Evolutionary conservation across 768 basidiomycete species (phyloP), one percentile per base, ranked within the genome.

Genomic region (Tremella mesenterica): DNA sequence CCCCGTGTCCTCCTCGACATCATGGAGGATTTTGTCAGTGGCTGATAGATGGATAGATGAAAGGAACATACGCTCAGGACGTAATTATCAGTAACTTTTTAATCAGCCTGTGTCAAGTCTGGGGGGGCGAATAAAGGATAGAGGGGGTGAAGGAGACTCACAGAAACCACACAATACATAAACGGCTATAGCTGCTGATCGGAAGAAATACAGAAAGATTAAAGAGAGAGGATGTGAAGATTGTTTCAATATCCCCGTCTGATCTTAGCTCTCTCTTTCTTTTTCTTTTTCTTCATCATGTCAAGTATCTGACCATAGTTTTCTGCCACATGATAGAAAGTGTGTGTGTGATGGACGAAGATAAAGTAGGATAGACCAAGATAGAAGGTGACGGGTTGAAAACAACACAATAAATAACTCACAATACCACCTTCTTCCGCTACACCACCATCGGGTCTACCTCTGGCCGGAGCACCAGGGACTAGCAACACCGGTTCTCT

Each of bases 191-290:
- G 95, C 93, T 5, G 84, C 79, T 56, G 82, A 80, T 43, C 91
- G 81, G 77, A 99, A 95, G 69, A 89, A 74, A 73, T 84, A 97
- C 38, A 97, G 79, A 72, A 84, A 88, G 67, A 91, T 81, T n/a
- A 99, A 79, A 13, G 84, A 83, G 39, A 85, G 63, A 2, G 91
- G 77, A 56, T 77, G 77, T 0, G 73, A 71, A 5, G 68, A 70
- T 25, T 61, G 56, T 44, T 52, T 48, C n/a, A 70, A 54, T 26
- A 71, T 67, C 0, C 61, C 68, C 18, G 63, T 53, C 69, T 70
- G 29, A 41, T 10, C 9, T 48, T 31, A 48, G 47, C 28, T 29
- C 47, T 18, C 5, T 7, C 23, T 18, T 31, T 31, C 3, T 23
- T 18, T 47, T 7, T 27, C 41, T 25, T 43, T 36, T 18, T 36